Base-by-base conservation (phyloP, 495 filamentous ascomycete species). In the Penicillium daleae region DNA sequence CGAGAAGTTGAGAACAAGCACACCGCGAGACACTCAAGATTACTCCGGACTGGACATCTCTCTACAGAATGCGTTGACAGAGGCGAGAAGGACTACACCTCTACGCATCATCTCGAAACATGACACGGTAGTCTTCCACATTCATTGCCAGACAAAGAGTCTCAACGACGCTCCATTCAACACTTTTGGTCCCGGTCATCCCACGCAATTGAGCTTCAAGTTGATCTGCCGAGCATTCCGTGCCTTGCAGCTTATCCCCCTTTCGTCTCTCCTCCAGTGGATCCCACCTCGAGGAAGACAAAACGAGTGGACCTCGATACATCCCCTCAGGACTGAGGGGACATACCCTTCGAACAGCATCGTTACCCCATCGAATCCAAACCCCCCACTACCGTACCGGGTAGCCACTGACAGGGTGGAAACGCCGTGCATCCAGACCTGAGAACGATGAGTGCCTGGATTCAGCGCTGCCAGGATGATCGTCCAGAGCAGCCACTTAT, bases 401-500 rank as follows among this genome's bases (percentile, higher is more conserved):
- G 22, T 22, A 4, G 8, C 42, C 62, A 35, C 40, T 31, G 37
- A 7, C 24, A 54, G 66, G 67, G n/a, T 66, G 65, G 61, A 49
- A 53, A 60, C 65, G 63, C 67, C 61, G 65, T 68, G 70, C 61
- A 57, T 64, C 59, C 3, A 26, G 40, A 62, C 10, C 67, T 57
- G 67, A 68, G 68, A 70, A 68, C 60, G 59, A 72, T 68, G 65
- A 61, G 59, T 62, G 63, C 63, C 65, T 68, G 58, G 67, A 61
- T 66, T 65, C 61, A 66, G 64, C 17, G 46, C 42, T 31, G 59
- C 35, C 62, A 68, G 40, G 60, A 70, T 70, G 67, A 67, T 72
- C 64, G 61, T 53, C 67, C 66, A 57, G 61, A 60, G 56, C 42
- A 59, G 48, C 39, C 67, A 68, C 63, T 68, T 72, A 72, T 72